These are phyloP conservation scores for Phytopythium kandeliae DNA, from an alignment of 352 stramenopile species.

Conservation along the genomic window DNA sequence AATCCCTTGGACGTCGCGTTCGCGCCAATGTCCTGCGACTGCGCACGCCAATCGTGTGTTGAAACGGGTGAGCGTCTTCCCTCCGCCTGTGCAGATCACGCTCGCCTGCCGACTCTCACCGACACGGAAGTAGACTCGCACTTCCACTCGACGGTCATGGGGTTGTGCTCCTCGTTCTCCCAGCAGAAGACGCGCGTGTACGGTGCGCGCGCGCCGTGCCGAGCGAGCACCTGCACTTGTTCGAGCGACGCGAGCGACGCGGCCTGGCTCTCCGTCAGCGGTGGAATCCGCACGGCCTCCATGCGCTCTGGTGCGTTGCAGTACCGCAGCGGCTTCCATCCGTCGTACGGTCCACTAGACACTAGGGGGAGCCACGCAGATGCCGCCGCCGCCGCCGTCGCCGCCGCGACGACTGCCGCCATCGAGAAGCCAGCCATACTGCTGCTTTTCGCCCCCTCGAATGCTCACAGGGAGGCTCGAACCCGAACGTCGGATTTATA, in stretches of 20 bases:
- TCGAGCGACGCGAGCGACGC: slow-evolving; percentile 53
- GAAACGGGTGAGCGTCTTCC: not conserved
- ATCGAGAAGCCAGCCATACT: not conserved
- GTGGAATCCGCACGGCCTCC: slow-evolving; percentile 44
- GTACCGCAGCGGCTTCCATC: slow-evolving; percentile 75
- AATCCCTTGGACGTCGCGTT: slow-evolving; percentile 36
- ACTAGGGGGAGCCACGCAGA: slow-evolving; percentile 8
- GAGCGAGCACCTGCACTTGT: slow-evolving; percentile 76
- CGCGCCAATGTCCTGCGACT: slow-evolving; percentile 72
- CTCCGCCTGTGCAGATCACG: too few relatives aligned
- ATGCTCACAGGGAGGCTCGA: too few relatives aligned
- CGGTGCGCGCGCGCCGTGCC: slow-evolving; percentile 66
- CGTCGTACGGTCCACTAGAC: slow-evolving; percentile 45
- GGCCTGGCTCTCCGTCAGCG: slow-evolving; percentile 46
- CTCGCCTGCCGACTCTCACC: slow-evolving; percentile 21
- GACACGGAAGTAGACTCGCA: slow-evolving; percentile 68
- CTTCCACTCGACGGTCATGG: slow-evolving; percentile 67
- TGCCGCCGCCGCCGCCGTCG: slow-evolving; percentile 6
- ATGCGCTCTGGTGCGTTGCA: slow-evolving; percentile 69
- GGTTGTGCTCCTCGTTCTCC: slow-evolving; percentile 61
- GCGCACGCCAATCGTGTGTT: not conserved
- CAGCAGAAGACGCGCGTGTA: slow-evolving; percentile 77
- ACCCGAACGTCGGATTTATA: too few relatives aligned
- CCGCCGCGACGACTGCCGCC: slow-evolving; percentile 13
- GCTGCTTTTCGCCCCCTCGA: too few relatives aligned